phyloP scores from a whole-genome alignment of 1,139 yeast species.

The Eremothecium sinecaudum region DNA sequence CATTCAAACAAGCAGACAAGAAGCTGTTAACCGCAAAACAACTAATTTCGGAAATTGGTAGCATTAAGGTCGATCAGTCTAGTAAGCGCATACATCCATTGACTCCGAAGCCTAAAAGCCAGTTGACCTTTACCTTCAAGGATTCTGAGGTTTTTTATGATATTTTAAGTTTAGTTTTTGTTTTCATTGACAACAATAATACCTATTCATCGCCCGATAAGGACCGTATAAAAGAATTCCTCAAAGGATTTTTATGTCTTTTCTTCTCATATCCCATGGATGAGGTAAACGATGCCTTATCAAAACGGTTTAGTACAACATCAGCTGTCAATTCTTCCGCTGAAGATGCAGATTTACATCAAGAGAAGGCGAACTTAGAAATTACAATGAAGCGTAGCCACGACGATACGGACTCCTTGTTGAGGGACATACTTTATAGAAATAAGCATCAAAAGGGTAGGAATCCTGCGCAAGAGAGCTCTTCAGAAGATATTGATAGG shows the following conservation, averaged over 20 bases:
- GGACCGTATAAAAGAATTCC: slow-evolving; percentile 62
- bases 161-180: slow-evolving; percentile 56
- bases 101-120: slow-evolving; percentile 78
- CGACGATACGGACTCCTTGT: slow-evolving; percentile 46
- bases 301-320: slow-evolving; percentile 20
- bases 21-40: slow-evolving; percentile 84
- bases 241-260: slow-evolving; percentile 47
- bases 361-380: slow-evolving; percentile 14
- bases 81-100: slow-evolving; percentile 74
- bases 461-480: slow-evolving; percentile 21
- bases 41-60: slow-evolving; percentile 80
- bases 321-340: slow-evolving; percentile 12
- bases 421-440: slow-evolving; percentile 65
- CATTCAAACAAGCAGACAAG: slow-evolving; percentile 94
- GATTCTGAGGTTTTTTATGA: slow-evolving; percentile 69
- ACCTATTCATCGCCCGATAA: slow-evolving; percentile 76
- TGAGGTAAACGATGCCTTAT: slow-evolving; percentile 32
- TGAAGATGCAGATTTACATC: slow-evolving; percentile 15
- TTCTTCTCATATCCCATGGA: slow-evolving; percentile 24
- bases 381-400: slow-evolving; percentile 42
- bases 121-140: slow-evolving; percentile 55
- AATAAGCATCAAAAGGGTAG: slow-evolving; percentile 42
- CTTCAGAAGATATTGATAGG: slow-evolving; percentile 15
- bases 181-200: slow-evolving; percentile 60
- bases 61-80: slow-evolving; percentile 79